Evolutionary conservation across 805 yeast genomes (phyloP).

Genomic region (Ogataea pignaliae): DNA sequence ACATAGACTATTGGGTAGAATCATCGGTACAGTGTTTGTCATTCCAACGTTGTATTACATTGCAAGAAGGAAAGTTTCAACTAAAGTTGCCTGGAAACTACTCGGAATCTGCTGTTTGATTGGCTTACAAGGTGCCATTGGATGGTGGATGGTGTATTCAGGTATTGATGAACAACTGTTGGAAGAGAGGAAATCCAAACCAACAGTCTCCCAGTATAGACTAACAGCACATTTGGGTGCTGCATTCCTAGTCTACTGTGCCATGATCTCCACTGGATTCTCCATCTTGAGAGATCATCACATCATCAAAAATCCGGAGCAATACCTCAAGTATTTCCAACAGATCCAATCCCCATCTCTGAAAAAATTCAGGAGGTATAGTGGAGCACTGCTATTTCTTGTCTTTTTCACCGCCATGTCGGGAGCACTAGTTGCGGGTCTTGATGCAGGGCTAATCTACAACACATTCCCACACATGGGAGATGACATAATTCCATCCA

Average conservation of each 20-base stretch:
- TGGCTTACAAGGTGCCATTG: constrained; percentile 93
- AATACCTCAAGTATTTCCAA: constrained; percentile 49
- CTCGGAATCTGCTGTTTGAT: constrained; percentile 70
- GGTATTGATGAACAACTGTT: constrained; percentile 82
- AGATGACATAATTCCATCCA: constrained; percentile 68
- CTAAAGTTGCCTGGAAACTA: constrained; percentile 62
- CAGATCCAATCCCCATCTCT: constrained; percentile 60
- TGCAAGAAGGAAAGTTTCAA: constrained; percentile 57
- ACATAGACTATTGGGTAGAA: constrained; percentile 88
- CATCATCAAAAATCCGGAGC: constrained; percentile 60
- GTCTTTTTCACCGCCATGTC: constrained; percentile 92
- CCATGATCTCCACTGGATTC: constrained; percentile 87
- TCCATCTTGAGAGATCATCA: constrained; percentile 73
- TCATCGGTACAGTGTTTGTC: constrained; percentile 79
- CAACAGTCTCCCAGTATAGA: constrained; percentile 96
- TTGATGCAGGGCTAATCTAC: constrained; percentile 95
- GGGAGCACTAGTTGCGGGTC: constrained; percentile 97
- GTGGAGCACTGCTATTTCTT: constrained; percentile 55
- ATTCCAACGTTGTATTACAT: constrained; percentile 84
- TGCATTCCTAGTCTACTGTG: constrained; percentile 81
- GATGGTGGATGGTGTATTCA: constrained; percentile 99
- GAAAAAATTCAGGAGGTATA: constrained; percentile 49
- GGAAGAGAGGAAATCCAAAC: constrained; percentile 78
- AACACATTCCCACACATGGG: constrained; percentile 98
- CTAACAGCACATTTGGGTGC: constrained; percentile 91